Evolutionary conservation across 352 stramenopile species (phyloP).

Genomic region (Globisporangium sylvaticum): DNA sequence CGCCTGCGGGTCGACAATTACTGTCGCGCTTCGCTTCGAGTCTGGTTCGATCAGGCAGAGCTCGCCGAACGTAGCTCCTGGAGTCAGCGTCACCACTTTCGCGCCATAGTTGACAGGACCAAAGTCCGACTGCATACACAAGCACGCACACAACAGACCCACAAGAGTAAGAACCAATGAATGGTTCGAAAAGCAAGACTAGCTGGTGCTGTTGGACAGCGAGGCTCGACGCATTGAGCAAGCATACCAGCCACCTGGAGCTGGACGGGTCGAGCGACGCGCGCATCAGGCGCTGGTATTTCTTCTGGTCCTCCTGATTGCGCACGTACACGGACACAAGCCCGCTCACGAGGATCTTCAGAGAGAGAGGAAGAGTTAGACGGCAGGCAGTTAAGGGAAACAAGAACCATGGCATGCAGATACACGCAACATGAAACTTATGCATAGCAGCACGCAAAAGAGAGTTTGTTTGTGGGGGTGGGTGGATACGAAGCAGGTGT

Average conservation of each 20-base stretch:
- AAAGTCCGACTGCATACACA: slow-evolving; percentile 29
- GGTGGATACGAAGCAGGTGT: slow-evolving; percentile 70
- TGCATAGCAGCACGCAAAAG: neutral
- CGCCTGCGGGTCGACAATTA: slow-evolving; percentile 63
- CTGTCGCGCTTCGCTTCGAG: slow-evolving; percentile 79
- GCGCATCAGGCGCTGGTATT: slow-evolving; percentile 48
- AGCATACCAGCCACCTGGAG: slow-evolving; percentile 34
- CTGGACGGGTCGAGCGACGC: slow-evolving; percentile 38
- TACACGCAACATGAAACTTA: neutral
- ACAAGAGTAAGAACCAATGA: neutral
- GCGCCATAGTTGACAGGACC: slow-evolving; percentile 39
- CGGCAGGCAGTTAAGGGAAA: neutral
- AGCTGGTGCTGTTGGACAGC: neutral
- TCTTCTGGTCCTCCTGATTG: slow-evolving; percentile 62
- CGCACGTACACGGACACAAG: slow-evolving; percentile 75
- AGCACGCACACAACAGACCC: neutral
- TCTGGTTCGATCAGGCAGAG: slow-evolving; percentile 83
- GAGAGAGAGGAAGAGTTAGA: neutral
- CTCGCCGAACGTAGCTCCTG: slow-evolving; percentile 79
- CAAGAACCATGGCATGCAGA: neutral
- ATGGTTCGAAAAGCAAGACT: neutral
- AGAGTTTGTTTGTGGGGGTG: neutral
- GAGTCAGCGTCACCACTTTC: slow-evolving; percentile 72
- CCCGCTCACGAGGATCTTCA: slow-evolving; percentile 77
- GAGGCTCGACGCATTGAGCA: neutral